Evolutionary conservation across 2,329 filamentous ascomycete species (phyloP), one percentile per base, ranked within the genome.

Genomic region (Aureobasidium sp.): DNA sequence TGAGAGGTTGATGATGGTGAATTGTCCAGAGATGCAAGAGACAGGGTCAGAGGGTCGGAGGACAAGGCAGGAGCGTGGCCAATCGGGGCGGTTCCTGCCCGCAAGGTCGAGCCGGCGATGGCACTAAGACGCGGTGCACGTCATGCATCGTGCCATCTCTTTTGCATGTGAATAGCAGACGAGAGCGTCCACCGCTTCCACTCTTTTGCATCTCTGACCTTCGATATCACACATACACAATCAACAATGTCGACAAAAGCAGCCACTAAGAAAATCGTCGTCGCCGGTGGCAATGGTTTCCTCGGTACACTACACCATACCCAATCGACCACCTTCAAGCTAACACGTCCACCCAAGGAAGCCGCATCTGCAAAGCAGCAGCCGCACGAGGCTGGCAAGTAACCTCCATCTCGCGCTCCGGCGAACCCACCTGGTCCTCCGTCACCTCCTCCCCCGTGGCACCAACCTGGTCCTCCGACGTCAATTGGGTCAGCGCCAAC

Each of bases 251-350:
- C 56, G 33, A 62, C 64, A 70, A 77, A 72, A 75, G 83, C 85
- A 75, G 77, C 81, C 59, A 79, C 82, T 66, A 96, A 91, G 77
- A 88, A 85, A 75, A 80, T 99, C 47, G 86, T 97, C 45, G 91
- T 99, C 60, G 95, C 90, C 67, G 94, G 94, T 67, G 93, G 93
- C 63, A 97, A 90, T 75, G 93, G 94, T 37, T 99, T 97, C 73
- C 77, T 99, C 29, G 91, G 91, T 76, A 71, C 33, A 71, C 31
- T n/a, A 24, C 49, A 31, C 37, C 29, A 17, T 24, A 9, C 17
- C 15, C 45, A 29, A 19, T 24, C 22, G 19, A 22, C 4, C 39
- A 14, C 15, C 15, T 9, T 27, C 42, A 37, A 58, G 29, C 31
- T 37, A 48, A 58, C 29, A 47, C 22, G 31, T 19, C 19, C 22